Evolutionary conservation across 2,329 filamentous ascomycete species (phyloP).

Genomic region (Coniochaeta sp.): DNA sequence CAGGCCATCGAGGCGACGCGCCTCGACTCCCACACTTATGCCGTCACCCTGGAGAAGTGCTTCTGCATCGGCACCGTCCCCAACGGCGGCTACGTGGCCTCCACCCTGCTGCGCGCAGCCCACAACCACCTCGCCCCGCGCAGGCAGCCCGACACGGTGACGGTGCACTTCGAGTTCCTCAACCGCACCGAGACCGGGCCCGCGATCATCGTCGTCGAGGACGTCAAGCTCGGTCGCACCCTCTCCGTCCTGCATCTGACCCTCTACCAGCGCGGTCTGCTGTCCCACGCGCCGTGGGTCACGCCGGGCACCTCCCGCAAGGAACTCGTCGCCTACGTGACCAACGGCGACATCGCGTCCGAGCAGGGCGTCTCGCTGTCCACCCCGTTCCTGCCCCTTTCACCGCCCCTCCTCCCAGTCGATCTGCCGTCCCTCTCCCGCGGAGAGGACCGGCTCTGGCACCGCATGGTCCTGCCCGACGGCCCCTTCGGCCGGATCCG

Average conservation of each 20-base stretch:
- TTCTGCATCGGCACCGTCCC: conserved; percentile 26
- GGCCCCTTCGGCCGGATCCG: conserved; percentile 12
- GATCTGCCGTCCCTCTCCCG: conserved; percentile 17
- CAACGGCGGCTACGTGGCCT: conserved; percentile 38
- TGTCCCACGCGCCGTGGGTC: conserved; percentile 25
- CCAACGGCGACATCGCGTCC: conserved; percentile 23
- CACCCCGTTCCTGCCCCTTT: conserved; percentile 16
- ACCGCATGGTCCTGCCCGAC: background rate
- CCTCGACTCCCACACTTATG: conserved; percentile 15
- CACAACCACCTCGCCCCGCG: background rate
- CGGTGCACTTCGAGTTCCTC: conserved; percentile 33
- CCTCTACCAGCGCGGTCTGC: conserved; percentile 31
- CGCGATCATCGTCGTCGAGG: conserved; percentile 29
- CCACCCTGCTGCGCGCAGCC: conserved; percentile 23
- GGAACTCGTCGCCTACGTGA: conserved; percentile 30
- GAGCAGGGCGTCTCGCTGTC: conserved; percentile 23
- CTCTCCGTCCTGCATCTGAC: conserved; percentile 34
- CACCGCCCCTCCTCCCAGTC: conserved; percentile 9
- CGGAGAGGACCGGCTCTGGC: conserved; percentile 23
- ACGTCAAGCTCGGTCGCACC: conserved; percentile 32
- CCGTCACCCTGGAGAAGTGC: conserved; percentile 11
- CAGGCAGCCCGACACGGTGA: conserved; percentile 28
- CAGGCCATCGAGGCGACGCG: conserved; percentile 13
- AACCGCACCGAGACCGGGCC: conserved; percentile 28
- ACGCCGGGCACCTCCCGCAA: conserved; percentile 19